Evolutionary conservation across 768 basidiomycete genomes (phyloP).

Genomic region (Sistotremastrum suecicum): DNA sequence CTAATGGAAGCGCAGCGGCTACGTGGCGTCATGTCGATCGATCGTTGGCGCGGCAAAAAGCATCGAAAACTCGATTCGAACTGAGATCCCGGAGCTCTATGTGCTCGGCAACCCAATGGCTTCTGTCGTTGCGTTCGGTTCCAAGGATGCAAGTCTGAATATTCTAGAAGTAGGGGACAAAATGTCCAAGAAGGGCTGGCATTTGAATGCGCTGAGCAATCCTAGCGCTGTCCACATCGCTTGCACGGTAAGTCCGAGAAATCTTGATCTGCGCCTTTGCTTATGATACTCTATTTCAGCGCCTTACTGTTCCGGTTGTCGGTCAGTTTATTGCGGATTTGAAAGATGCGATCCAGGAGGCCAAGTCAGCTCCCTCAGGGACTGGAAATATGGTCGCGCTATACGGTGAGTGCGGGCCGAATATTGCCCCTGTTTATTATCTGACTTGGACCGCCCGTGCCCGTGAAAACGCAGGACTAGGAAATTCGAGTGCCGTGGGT

Average conservation of each 20-base stretch:
- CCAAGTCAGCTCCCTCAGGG: slow-evolving; percentile 47
- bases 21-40: slow-evolving; percentile 67
- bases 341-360: slow-evolving; percentile 59
- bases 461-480: slow-evolving; percentile 40
- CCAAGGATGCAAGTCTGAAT: slow-evolving; percentile 43
- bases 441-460: neutral
- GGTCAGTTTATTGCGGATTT: slow-evolving; percentile 78
- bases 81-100: slow-evolving; percentile 70
- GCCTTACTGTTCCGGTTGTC: slow-evolving; percentile 61
- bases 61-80: slow-evolving; percentile 52
- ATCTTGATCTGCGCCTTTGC: neutral
- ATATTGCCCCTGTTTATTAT: neutral
- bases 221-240: slow-evolving; percentile 88
- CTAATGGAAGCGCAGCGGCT: slow-evolving; percentile 41
- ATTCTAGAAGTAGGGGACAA: slow-evolving; percentile 83
- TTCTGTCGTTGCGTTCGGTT: slow-evolving; percentile 81
- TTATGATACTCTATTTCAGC: slow-evolving; percentile 25
- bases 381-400: slow-evolving; percentile 84
- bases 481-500: slow-evolving; percentile 70
- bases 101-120: slow-evolving; percentile 82
- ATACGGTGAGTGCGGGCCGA: slow-evolving; percentile 46
- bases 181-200: slow-evolving; percentile 82
- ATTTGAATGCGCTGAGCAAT: slow-evolving; percentile 68
- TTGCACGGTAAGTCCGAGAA: slow-evolving; percentile 53
- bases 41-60: slow-evolving; percentile 66